These are phyloP conservation scores for Schwanniomyces etchellsii DNA, from an alignment of 1,139 yeast genomes.

Conservation along the genomic window DNA sequence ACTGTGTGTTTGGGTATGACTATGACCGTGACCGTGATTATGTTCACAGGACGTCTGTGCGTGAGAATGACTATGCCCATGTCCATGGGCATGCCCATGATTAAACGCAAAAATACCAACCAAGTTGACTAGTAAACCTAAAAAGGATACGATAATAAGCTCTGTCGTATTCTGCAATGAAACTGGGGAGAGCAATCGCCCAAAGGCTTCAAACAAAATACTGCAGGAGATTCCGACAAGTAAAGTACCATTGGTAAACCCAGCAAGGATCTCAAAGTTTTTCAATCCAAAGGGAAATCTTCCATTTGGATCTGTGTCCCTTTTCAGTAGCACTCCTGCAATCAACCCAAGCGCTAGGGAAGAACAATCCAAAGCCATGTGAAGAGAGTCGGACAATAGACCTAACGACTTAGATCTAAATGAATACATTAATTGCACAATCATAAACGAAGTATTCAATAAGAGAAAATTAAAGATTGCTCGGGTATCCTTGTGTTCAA, in stretches of 20 bases:
- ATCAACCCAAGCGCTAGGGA: conserved; percentile 85
- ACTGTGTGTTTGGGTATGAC: conserved; percentile 7
- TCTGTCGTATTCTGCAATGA: conserved; percentile 78
- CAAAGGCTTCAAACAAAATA: conserved; percentile 80
- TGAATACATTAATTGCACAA: conserved; percentile 85
- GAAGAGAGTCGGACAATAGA: conserved; percentile 84
- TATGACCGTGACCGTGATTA: conserved; percentile 11
- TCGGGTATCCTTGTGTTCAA: conserved; percentile 68
- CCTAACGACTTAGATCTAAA: conserved; percentile 91
- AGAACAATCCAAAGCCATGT: conserved; percentile 92
- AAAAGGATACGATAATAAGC: conserved; percentile 70
- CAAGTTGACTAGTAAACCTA: conserved; percentile 83
- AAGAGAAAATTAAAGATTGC: conserved; percentile 85
- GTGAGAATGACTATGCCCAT: conserved; percentile 30
- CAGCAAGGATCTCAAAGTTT: conserved; percentile 86
- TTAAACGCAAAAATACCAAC: conserved; percentile 94
- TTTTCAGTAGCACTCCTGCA: conserved; percentile 62
- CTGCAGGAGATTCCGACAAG: conserved; percentile 86
- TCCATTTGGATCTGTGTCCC: conserved; percentile 47
- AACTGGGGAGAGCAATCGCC: conserved; percentile 74
- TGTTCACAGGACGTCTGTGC: conserved; percentile 28
- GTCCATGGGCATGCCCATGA: conserved; percentile 51
- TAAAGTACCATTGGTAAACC: conserved; percentile 89
- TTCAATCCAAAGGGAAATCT: conserved; percentile 83
- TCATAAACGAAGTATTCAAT: conserved; percentile 87